A percentile compares a stretch with the other conserved stretches of the same genome.
phyloP scores from a whole-genome alignment of 2,329 filamentous ascomycete genomes.

The Pyrenophora teres region DNA sequence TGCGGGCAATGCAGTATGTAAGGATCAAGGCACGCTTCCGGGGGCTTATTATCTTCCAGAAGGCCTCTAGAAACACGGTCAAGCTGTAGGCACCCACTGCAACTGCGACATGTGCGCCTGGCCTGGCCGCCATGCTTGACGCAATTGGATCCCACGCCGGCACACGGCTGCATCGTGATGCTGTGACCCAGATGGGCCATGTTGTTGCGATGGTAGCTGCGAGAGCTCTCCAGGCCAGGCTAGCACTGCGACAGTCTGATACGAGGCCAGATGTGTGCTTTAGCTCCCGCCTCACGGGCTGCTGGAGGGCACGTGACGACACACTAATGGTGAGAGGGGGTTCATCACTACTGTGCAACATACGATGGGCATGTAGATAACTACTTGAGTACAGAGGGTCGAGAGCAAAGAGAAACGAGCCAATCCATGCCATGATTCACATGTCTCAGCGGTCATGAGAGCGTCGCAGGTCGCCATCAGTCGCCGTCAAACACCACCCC shows the following conservation, averaged over 20 bases:
- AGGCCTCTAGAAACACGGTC: slow-evolving; percentile 31
- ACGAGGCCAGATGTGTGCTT: slow-evolving; percentile 14
- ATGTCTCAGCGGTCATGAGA: too few species aligned
- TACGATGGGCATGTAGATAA: not conserved
- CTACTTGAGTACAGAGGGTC: too few species aligned
- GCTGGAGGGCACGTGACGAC: not conserved
- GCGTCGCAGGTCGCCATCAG: too few species aligned
- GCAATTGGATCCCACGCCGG: slow-evolving; percentile 23
- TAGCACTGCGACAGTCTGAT: slow-evolving; percentile 1
- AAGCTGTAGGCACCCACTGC: slow-evolving; percentile 5
- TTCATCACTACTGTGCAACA: not conserved
- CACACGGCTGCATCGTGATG: slow-evolving; percentile 11
- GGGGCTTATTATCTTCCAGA: slow-evolving; percentile 34
- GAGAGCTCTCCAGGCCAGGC: not conserved
- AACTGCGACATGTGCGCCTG: slow-evolving; percentile 5
- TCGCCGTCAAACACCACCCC: too few species aligned
- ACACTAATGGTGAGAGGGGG: not conserved
- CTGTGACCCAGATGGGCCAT: slow-evolving; percentile 3
- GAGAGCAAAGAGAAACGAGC: too few species aligned
- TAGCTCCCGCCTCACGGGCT: slow-evolving; percentile 23
- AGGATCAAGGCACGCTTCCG: slow-evolving; percentile 26
- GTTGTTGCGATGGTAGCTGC: not conserved
- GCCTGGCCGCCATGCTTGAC: slow-evolving; percentile 15
- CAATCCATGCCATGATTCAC: too few species aligned
- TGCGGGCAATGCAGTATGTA: slow-evolving; percentile 20